phyloP scores from a whole-genome alignment of 1,284 basidiomycete species.

The Anthracocystis walkeri region DNA sequence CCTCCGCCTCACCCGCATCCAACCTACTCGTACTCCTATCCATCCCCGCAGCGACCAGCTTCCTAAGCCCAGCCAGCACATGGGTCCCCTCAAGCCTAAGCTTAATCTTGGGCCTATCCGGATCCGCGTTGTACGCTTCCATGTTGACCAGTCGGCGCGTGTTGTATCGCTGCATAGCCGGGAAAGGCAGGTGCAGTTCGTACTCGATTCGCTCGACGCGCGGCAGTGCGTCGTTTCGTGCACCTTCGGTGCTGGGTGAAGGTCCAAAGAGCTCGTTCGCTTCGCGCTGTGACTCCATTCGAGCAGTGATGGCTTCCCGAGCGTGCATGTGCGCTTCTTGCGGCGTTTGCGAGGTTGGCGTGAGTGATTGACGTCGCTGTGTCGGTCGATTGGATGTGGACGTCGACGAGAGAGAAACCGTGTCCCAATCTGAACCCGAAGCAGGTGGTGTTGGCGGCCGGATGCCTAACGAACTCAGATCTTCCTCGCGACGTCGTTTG shows the following conservation, averaged over 20 bases:
- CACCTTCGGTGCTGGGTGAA: background rate
- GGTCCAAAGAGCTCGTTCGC: slow-evolving; percentile 51
- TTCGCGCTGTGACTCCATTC: slow-evolving; percentile 32
- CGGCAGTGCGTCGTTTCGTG: slow-evolving; percentile 21
- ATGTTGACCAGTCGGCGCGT: slow-evolving; percentile 35
- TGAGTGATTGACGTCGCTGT: slow-evolving; percentile 21
- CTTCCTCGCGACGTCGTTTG: slow-evolving; percentile 45
- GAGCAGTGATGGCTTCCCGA: slow-evolving; percentile 9
- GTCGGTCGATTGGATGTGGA: slow-evolving; percentile 14
- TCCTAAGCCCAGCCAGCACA: slow-evolving; percentile 52
- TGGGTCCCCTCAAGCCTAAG: slow-evolving; percentile 55
- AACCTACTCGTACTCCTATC: slow-evolving; percentile 34
- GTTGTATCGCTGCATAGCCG: slow-evolving; percentile 46
- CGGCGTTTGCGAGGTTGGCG: slow-evolving; percentile 27
- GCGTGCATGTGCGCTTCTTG: slow-evolving; percentile 10
- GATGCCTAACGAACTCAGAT: slow-evolving; percentile 28
- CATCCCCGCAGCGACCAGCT: slow-evolving; percentile 51
- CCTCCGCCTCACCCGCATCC: slow-evolving; percentile 31
- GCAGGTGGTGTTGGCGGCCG: slow-evolving; percentile 40
- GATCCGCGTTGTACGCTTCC: slow-evolving; percentile 42
- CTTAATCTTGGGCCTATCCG: slow-evolving; percentile 43
- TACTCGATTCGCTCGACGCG: slow-evolving; percentile 52
- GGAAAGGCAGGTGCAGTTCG: slow-evolving; percentile 52
- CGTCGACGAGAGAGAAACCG: slow-evolving; percentile 28
- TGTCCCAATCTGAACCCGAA: slow-evolving; percentile 32